phyloP scores from a whole-genome alignment of 2,329 filamentous ascomycete genomes.

The Penicillium decumbens region DNA sequence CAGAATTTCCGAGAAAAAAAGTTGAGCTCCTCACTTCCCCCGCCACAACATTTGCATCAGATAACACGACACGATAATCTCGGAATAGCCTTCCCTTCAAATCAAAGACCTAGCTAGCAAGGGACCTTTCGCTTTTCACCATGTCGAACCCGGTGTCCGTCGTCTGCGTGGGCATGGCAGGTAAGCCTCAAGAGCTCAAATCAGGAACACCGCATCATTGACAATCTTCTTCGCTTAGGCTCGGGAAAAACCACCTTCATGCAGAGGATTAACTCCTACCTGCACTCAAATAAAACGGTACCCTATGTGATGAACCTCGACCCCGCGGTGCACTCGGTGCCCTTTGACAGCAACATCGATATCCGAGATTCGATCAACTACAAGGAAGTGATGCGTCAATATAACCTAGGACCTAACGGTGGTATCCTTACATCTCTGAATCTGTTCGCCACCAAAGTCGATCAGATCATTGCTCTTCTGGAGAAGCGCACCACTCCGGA shows the following conservation, averaged over 20 bases:
- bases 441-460: slow-evolving; percentile 95
- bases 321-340: slow-evolving; percentile 85
- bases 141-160: slow-evolving; percentile 64
- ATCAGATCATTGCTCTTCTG: slow-evolving; percentile 82
- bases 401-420: slow-evolving; percentile 94
- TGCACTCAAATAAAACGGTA: slow-evolving; percentile 72
- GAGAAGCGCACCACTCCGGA: slow-evolving; percentile 76
- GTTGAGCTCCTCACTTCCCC: slow-evolving; percentile 10
- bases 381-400: slow-evolving; percentile 99
- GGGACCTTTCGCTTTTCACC: slow-evolving; percentile 11
- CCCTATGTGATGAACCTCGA: slow-evolving; percentile 98
- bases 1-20: slow-evolving; percentile 25
- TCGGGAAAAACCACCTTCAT: slow-evolving; percentile 99
- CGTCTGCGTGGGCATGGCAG: slow-evolving; percentile 96
- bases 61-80: background rate
- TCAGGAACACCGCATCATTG: slow-evolving; percentile 1
- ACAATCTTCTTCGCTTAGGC: slow-evolving; percentile 46
- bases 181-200: slow-evolving; percentile 40
- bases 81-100: background rate
- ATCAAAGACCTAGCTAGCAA: background rate
- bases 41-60: background rate
- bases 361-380: slow-evolving; percentile 99
- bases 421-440: slow-evolving; percentile 94
- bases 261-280: slow-evolving; percentile 92
- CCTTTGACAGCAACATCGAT: slow-evolving; percentile 96